phyloP scores from a whole-genome alignment of 2,329 filamentous ascomycete genomes.

The Neonectria coccinea region DNA sequence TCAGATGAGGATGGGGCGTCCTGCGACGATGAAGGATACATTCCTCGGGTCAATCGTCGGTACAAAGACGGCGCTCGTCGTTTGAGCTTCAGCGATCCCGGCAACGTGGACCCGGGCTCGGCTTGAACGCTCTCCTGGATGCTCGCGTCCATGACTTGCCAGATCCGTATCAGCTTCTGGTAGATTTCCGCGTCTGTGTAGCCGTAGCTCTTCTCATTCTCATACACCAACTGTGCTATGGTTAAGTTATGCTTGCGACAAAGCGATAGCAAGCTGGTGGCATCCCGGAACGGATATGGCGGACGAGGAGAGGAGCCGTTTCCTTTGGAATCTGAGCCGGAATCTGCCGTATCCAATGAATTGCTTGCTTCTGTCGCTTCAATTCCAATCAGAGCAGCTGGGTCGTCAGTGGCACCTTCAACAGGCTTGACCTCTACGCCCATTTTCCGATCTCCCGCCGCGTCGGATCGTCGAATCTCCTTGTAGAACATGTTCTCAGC shows the following conservation, averaged over 20 bases:
- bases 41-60: conserved; percentile 57
- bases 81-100: conserved; percentile 61
- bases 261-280: conserved; percentile 57
- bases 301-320: conserved; percentile 50
- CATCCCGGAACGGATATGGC: conserved; percentile 61
- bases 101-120: conserved; percentile 54
- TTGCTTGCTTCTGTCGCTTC: conserved; percentile 7
- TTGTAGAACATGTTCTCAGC: conserved; percentile 66
- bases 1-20: neutral
- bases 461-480: conserved; percentile 60
- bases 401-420: conserved; percentile 37
- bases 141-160: conserved; percentile 65
- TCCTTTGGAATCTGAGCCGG: conserved; percentile 33
- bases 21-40: conserved; percentile 53
- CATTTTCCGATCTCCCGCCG: conserved; percentile 58
- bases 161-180: conserved; percentile 60
- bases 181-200: conserved; percentile 63
- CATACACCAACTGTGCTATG: conserved; percentile 64
- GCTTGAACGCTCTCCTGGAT: conserved; percentile 63
- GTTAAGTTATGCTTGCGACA: conserved; percentile 64
- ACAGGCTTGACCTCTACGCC: conserved; percentile 57
- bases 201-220: conserved; percentile 64
- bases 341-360: conserved; percentile 23
- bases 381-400: conserved; percentile 23
- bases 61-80: conserved; percentile 61